Evolutionary conservation across 2,329 filamentous ascomycete species (phyloP).

Genomic region (Escovopsis sp.): DNA sequence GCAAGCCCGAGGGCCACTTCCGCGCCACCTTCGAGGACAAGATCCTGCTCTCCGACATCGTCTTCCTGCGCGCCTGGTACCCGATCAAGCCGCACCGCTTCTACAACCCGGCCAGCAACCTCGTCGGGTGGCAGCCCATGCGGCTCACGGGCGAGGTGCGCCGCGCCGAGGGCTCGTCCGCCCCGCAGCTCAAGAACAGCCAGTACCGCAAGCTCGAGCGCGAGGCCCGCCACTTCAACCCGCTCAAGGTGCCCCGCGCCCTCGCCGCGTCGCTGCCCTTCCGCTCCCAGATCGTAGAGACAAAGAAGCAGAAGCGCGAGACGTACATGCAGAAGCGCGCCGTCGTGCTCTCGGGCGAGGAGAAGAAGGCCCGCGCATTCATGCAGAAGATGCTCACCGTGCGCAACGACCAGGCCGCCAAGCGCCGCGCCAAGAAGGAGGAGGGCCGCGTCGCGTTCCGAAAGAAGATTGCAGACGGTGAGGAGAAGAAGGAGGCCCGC

Average conservation of each 20-base stretch:
- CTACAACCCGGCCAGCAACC: slow-evolving; percentile 91
- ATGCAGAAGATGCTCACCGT: slow-evolving; percentile 89
- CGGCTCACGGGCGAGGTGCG: slow-evolving; percentile 86
- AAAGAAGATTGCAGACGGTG: slow-evolving; percentile 66
- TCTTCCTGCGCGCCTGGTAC: slow-evolving; percentile 95
- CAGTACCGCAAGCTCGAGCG: slow-evolving; percentile 62
- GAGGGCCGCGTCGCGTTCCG: slow-evolving; percentile 67
- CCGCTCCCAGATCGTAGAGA: slow-evolving; percentile 77
- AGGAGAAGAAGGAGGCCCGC: slow-evolving; percentile 71
- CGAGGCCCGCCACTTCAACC: slow-evolving; percentile 60
- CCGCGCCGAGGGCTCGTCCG: slow-evolving; percentile 56
- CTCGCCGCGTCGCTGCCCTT: slow-evolving; percentile 77
- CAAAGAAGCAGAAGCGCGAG: slow-evolving; percentile 61
- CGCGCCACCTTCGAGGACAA: slow-evolving; percentile 98
- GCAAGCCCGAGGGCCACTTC: slow-evolving; percentile 90
- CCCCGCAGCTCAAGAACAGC: slow-evolving; percentile 70
- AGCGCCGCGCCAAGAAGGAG: slow-evolving; percentile 74
- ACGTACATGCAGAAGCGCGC: slow-evolving; percentile 95
- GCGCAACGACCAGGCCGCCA: slow-evolving; percentile 78
- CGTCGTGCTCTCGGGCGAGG: slow-evolving; percentile 72
- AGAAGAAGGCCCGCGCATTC: slow-evolving; percentile 74
- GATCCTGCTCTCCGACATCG: slow-evolving; percentile 89
- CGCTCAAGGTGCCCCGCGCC: slow-evolving; percentile 60
- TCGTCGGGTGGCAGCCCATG: slow-evolving; percentile 89
- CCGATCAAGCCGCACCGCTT: slow-evolving; percentile 89